These are phyloP conservation scores for Cercospora sp. DNA, from an alignment of 2,329 filamentous ascomycete species.

Conservation along the genomic window DNA sequence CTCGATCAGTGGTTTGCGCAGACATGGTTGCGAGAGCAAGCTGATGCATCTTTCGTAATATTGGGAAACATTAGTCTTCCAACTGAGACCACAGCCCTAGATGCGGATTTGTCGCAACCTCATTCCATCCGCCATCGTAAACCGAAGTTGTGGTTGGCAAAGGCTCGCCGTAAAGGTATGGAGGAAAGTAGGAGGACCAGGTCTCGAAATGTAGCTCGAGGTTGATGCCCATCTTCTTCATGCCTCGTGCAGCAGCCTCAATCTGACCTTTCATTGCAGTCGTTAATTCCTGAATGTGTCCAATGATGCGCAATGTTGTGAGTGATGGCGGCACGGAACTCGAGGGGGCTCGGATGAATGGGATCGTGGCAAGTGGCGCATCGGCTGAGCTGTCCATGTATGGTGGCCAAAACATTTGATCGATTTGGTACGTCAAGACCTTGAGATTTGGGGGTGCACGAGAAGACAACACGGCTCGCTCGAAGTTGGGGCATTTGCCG, in stretches of 20 bases:
- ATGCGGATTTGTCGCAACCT: background rate
- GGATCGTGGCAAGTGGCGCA: constrained; percentile 12
- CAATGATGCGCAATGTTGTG: constrained; percentile 8
- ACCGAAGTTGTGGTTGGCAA: constrained; percentile 14
- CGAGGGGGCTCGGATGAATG: constrained; percentile 28
- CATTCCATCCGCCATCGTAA: constrained; percentile 9
- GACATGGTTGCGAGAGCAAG: background rate
- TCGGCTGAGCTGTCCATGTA: background rate
- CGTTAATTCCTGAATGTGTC: background rate
- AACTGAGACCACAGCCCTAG: background rate
- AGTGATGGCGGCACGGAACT: constrained; percentile 16
- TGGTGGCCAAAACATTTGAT: constrained; percentile 16
- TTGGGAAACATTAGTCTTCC: background rate
- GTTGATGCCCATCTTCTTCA: constrained; percentile 13
- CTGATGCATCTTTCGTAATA: background rate
- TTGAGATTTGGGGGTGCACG: constrained; percentile 25
- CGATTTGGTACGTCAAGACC: constrained; percentile 14
- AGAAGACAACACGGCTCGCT: constrained; percentile 28
- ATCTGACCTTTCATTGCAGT: constrained; percentile 5
- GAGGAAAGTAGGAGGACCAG: constrained; percentile 25
- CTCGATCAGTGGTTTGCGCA: background rate
- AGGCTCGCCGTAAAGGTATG: constrained; percentile 28
- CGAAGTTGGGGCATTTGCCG: constrained; percentile 27
- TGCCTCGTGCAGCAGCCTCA: constrained; percentile 13
- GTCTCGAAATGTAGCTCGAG: constrained; percentile 16